A percentile compares a stretch with the other conserved stretches of the same genome.
phyloP scores from a whole-genome alignment of 805 yeast species.

The Metschnikowia amazonensis region DNA sequence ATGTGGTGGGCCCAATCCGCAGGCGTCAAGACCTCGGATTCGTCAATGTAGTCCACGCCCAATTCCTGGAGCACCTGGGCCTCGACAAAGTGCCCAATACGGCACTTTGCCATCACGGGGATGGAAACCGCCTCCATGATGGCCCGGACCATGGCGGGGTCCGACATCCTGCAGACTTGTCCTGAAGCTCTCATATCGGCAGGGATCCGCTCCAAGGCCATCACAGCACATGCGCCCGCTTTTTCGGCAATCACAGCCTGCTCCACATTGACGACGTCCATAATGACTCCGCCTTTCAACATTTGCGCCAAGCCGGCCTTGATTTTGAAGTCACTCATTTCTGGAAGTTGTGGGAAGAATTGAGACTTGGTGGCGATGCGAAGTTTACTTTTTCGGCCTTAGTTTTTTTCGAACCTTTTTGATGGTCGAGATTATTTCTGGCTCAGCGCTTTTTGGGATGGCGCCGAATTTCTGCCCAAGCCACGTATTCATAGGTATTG shows the following conservation, averaged over 20 bases:
- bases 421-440: background rate
- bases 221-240: constrained; percentile 87
- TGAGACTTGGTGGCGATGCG: background rate
- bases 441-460: background rate
- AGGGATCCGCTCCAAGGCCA: constrained; percentile 83
- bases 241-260: constrained; percentile 77
- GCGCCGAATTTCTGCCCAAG: background rate
- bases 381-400: no score
- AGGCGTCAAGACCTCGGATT: constrained; percentile 79
- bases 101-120: constrained; percentile 82
- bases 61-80: constrained; percentile 72
- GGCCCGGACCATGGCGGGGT: constrained; percentile 71
- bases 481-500: constrained; percentile 3
- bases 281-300: constrained; percentile 75
- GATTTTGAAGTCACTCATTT: constrained; percentile 33
- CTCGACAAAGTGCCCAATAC: constrained; percentile 81
- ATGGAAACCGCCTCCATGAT: constrained; percentile 69
- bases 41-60: constrained; percentile 77
- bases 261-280: constrained; percentile 75
- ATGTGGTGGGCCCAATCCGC: constrained; percentile 71
- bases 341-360: background rate
- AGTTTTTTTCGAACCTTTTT: no score
- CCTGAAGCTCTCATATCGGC: constrained; percentile 82
- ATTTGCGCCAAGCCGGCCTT: constrained; percentile 83
- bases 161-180: constrained; percentile 82